Evolutionary conservation across 257 asterid species (phyloP), one percentile per base, ranked within the genome.

Genomic region (Plantago elongata): DNA sequence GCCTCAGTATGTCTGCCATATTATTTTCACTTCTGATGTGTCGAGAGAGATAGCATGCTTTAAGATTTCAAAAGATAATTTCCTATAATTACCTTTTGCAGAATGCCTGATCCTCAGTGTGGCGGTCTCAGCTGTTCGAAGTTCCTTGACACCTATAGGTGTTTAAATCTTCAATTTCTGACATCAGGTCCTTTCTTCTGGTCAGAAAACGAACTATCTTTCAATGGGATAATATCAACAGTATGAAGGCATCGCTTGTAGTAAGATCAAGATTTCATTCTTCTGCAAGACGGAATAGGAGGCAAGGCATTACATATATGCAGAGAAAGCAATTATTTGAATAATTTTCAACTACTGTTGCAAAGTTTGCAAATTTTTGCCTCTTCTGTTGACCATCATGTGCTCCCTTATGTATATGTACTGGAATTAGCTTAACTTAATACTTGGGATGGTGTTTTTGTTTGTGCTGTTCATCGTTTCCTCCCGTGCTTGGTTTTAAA

Each of bases 121-220:
- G 63, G 38, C 16, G 40, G 14, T 59, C 51, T 16, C 40, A 59
- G 50, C 11, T 46, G 40, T 14, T 43, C 13, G 9, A 6, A 29
- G 0, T 22, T 61, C 57, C 56, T 29, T 5, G 29, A 29, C 22
- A 9, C 13, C 22, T 7, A 29, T 48, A 50, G 54, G n/a, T 45
- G 64, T 7, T 52, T 60, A 18, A 22, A 22, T 60, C 56, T 14
- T 38, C 57, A 13, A 34, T 34, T 43, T 17, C 13, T 60, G 64
- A 42, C 17, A 1, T 16, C 49, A 60, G 13, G 37, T 60, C 37
- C 57, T 61, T 8, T 27, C 9, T 61, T 9, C 18, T 45, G 27
- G 17, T 57, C 55, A 64, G 62, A 70, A 43, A 57, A 64, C 75
- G 62, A 58, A 58, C 75, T 70, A 64, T 58, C 61, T 62, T 70